Percentiles rank a stretch among this genome's conserved stretches.
Conservation (phyloP, 2,329 filamentous ascomycete genomes). For the Ascochyta viciae-villosae region DNA sequence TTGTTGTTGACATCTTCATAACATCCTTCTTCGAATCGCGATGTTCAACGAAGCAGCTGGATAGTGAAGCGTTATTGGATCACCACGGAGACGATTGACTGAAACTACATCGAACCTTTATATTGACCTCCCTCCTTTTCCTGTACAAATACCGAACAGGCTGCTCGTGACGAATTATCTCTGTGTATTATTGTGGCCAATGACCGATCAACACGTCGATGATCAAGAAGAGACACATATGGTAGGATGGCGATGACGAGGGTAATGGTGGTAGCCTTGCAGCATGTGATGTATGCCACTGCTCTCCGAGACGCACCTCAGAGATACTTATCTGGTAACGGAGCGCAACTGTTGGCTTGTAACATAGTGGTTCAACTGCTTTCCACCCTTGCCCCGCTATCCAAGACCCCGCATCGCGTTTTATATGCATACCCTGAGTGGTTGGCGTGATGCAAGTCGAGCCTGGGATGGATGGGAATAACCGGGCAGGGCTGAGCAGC, state of each 20-base stretch:
- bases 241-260: background rate
- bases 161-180: background rate
- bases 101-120: no score
- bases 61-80: background rate
- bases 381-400: constrained; percentile 3
- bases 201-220: background rate
- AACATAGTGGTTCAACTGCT: background rate
- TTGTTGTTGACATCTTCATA: constrained; percentile 16
- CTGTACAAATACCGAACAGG: background rate
- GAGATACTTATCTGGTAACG: background rate
- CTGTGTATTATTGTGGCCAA: background rate
- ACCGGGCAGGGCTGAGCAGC: background rate
- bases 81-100: background rate
- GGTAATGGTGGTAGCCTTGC: no score
- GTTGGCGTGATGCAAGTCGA: background rate
- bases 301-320: background rate
- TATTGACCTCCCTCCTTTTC: no score
- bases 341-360: background rate
- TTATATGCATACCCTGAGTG: background rate
- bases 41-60: background rate
- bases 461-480: background rate
- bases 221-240: background rate
- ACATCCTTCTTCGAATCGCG: background rate
- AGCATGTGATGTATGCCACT: background rate
- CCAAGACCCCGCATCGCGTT: constrained; percentile 2